phyloP scores from a whole-genome alignment of 345 rosid species.

The Hevea brasiliensis region DNA sequence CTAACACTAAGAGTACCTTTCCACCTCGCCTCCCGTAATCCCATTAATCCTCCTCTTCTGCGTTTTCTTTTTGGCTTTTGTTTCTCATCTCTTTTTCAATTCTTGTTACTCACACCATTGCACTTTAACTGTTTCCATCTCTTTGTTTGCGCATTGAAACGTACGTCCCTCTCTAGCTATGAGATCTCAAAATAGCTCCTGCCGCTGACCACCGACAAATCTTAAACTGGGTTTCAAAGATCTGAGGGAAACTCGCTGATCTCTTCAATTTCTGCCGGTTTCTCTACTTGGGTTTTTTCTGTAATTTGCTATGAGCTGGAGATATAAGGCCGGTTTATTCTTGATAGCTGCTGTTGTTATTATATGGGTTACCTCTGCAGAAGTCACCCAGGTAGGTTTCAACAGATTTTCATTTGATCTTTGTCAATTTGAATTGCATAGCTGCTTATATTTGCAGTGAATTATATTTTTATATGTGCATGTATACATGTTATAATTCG shows the following conservation, averaged over 20 bases:
- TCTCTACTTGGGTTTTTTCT: slow-evolving; percentile 1
- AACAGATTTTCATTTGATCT: neutral
- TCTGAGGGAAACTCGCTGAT: slow-evolving; percentile 23
- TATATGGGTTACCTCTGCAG: slow-evolving; percentile 50
- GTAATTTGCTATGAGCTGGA: slow-evolving; percentile 63
- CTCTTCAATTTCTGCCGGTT: slow-evolving; percentile 20
- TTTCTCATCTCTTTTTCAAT: neutral
- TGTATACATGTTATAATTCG: neutral
- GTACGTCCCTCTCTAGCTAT: neutral
- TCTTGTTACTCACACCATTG: slow-evolving; percentile 1
- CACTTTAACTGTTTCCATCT: too few species aligned
- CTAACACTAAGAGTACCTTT: too few species aligned
- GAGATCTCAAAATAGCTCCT: slow-evolving; percentile 18
- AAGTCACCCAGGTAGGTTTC: slow-evolving; percentile 38
- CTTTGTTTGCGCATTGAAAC: slow-evolving; percentile 17
- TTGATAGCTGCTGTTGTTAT: slow-evolving; percentile 85
- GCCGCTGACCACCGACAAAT: slow-evolving; percentile 10
- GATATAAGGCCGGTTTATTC: slow-evolving; percentile 81
- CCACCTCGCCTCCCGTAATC: slow-evolving; percentile 2
- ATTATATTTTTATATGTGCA: neutral
- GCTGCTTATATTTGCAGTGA: neutral
- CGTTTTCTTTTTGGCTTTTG: neutral
- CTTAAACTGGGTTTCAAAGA: slow-evolving; percentile 11
- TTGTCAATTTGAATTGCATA: neutral
- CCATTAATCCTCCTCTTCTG: neutral